These are phyloP conservation scores for Phenoliferia sp. DNA, from an alignment of 1,284 basidiomycete species.

Conservation along the genomic window DNA sequence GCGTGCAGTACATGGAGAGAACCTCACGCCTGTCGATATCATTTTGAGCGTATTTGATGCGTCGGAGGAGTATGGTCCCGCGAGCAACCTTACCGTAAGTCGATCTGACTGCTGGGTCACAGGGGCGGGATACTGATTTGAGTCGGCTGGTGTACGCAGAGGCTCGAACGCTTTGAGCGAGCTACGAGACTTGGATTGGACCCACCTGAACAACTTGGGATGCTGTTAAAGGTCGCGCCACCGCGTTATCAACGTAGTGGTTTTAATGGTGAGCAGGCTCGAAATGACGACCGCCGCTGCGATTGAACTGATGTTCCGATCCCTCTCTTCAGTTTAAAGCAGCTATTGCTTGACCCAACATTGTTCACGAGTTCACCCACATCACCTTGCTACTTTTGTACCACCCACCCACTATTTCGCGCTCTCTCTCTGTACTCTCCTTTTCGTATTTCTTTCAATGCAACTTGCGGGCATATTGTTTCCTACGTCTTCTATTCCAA, in stretches of 20 bases:
- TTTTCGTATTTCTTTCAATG: background rate
- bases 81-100: conserved; percentile 17
- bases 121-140: background rate
- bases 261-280: background rate
- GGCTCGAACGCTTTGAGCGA: conserved; percentile 72
- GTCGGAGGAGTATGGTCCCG: conserved; percentile 19
- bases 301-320: background rate
- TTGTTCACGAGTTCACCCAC: background rate
- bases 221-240: background rate
- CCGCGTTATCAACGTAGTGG: background rate
- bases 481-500: background rate
- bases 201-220: conserved; percentile 71
- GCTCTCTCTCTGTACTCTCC: background rate
- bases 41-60: conserved; percentile 34
- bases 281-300: background rate
- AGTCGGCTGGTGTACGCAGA: background rate
- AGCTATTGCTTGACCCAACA: background rate
- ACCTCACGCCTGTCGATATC: conserved; percentile 21
- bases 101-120: too few relatives aligned
- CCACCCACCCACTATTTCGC: too few relatives aligned
- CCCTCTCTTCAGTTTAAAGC: background rate
- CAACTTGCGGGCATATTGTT: background rate
- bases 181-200: conserved; percentile 72
- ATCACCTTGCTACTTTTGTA: background rate
- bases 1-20: conserved; percentile 22